A percentile compares a stretch with the other conserved stretches of the same genome.
Conservation (phyloP, 2,329 filamentous ascomycete genomes). For the Orbilia blumenaviensis region DNA sequence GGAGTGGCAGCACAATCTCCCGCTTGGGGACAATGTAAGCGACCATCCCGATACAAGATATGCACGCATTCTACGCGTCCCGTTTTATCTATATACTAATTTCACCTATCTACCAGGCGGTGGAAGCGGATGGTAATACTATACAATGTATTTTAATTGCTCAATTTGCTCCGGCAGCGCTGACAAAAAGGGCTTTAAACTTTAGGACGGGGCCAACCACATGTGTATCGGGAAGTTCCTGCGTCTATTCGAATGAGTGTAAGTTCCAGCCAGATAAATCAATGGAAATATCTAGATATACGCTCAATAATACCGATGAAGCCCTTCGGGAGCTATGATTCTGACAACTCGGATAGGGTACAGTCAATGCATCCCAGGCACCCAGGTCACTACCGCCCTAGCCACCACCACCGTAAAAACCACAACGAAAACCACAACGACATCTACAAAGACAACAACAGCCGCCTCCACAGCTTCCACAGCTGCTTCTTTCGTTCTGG, state of each 20-base stretch:
- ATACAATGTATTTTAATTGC: neutral
- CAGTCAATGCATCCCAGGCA: conserved; percentile 10
- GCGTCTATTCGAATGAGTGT: conserved; percentile 18
- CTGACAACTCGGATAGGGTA: neutral
- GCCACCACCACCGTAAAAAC: neutral
- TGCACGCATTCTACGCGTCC: neutral
- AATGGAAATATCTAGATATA: neutral
- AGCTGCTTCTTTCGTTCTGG: conserved; percentile 6
- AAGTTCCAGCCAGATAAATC: neutral
- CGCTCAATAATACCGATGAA: too few species aligned
- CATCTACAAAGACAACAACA: conserved; percentile 5
- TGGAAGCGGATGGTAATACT: conserved; percentile 14
- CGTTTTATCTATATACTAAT: neutral
- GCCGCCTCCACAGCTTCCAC: neutral
- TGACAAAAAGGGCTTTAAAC: neutral
- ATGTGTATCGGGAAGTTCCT: conserved; percentile 11
- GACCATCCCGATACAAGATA: neutral
- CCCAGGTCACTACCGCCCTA: neutral
- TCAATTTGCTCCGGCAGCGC: too few species aligned
- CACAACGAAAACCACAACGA: conserved; percentile 1
- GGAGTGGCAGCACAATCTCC: neutral
- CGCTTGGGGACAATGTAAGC: conserved; percentile 3
- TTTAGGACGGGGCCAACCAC: conserved; percentile 11
- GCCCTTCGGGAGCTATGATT: too few species aligned
- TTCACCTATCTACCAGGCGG: neutral